A percentile compares a stretch with the other conserved stretches of the same genome.
Conservation (phyloP, 805 yeast species). For the Kregervanrija pseudodelftensis region DNA sequence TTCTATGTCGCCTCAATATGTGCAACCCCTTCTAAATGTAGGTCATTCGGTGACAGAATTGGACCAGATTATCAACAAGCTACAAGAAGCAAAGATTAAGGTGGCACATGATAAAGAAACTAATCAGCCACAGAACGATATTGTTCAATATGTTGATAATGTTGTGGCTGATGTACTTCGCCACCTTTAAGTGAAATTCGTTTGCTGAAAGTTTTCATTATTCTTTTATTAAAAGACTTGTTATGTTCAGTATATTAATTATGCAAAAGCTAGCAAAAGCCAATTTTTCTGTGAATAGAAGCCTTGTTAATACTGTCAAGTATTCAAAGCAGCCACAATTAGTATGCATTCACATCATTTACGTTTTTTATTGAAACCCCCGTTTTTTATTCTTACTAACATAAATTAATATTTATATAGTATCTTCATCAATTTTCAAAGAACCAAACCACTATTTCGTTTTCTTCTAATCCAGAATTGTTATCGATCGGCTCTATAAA, state of each 20-base stretch:
- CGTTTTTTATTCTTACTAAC: too few species aligned
- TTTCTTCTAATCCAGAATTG: slow-evolving; percentile 21
- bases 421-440: slow-evolving; percentile 18
- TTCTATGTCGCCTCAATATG: not conserved
- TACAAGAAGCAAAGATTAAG: slow-evolving; percentile 30
- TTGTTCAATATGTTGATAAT: slow-evolving; percentile 30
- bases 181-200: not conserved
- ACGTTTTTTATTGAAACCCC: too few species aligned
- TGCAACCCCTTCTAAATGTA: not conserved
- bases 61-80: slow-evolving; percentile 26
- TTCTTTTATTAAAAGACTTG: too few species aligned
- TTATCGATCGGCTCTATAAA: slow-evolving; percentile 20
- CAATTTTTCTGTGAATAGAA: slow-evolving; percentile 12
- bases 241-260: not conserved
- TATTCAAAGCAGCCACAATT: slow-evolving; percentile 23
- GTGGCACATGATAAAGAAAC: slow-evolving; percentile 3
- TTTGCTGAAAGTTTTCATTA: not conserved
- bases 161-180: slow-evolving; percentile 27
- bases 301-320: slow-evolving; percentile 15
- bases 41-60: slow-evolving; percentile 18
- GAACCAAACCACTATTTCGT: slow-evolving; percentile 19
- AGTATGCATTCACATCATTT: slow-evolving; percentile 8
- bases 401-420: slow-evolving; percentile 5
- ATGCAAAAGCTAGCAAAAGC: slow-evolving; percentile 2
- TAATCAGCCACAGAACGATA: slow-evolving; percentile 12